Base-by-base conservation (phyloP, 495 filamentous ascomycete genomes). In the Penicillium manginii region DNA sequence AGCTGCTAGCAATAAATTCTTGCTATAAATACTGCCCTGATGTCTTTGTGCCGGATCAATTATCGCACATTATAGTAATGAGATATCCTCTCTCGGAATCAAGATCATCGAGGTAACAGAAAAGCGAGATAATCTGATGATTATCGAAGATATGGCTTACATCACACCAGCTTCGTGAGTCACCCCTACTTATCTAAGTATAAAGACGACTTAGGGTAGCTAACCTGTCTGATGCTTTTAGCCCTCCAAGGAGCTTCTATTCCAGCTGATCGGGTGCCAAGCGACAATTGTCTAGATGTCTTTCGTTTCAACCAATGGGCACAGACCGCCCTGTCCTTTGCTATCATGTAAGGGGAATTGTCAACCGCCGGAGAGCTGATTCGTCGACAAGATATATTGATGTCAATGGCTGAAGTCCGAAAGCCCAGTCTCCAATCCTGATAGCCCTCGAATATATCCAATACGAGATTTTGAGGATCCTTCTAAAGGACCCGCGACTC, bases 361-460 rank as follows among this genome's bases (percentile, higher is more conserved):
- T 18, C 51, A 42, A 54, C 26, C 22, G 51, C 43, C 17, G 19
- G 15, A 18, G 21, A 54, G 21, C 37, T 54, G 6, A 35, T 54
- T 40, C 11, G 51, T 10, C 50, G 12, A 14, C 26, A n/a, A 18
- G 51, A 54, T 9, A 54, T 9, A 54, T 45, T 31, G 21, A 43
- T 22, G 3, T 54, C 51, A 23, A 42, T 14, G 42, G 21, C 7
- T 4, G 29, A 19, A 33, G 29, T 31, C 51, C 9, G 26, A 53
- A 42, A 54, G 0, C 12, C 12, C 54, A 56, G 29, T 19, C 33
- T 18, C 54, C 54, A 15, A 29, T 56, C 17, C 32, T 56, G 18
- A 43, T 56, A 32, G 45, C 54, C 17, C n/a, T 56, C 29, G 45
- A 56, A 56, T 56, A 48, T 26, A 45, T 18, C 50, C 54, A 56